Percentiles rank a stretch among this genome's conserved stretches.
Evolutionary conservation across 2,329 filamentous ascomycete genomes (phyloP).

Genomic region (Cladosporium sp.): DNA sequence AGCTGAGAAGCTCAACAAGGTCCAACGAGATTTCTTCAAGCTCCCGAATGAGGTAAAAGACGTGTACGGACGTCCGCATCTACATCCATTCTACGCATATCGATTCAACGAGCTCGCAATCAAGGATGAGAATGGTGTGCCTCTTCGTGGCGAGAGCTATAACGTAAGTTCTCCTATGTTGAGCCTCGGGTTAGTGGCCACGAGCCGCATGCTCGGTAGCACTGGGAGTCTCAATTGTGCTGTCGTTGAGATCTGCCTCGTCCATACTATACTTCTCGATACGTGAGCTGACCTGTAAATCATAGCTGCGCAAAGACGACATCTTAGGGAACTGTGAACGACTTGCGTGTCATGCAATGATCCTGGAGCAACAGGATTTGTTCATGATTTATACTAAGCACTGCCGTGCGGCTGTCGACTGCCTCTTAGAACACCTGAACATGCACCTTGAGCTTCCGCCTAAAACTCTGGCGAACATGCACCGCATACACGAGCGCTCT

Average conservation of each 20-base stretch:
- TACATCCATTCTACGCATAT: conserved; percentile 52
- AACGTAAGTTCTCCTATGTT: conserved; percentile 24
- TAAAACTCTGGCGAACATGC: conserved; percentile 44
- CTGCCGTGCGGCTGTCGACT: conserved; percentile 43
- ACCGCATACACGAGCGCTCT: conserved; percentile 40
- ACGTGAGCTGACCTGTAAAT: neutral
- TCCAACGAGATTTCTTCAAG: conserved; percentile 46
- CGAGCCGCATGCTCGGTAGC: no score
- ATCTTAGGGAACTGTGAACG: conserved; percentile 38
- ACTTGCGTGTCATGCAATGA: conserved; percentile 38
- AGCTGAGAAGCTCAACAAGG: conserved; percentile 43
- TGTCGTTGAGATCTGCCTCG: no score
- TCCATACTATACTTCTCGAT: no score
- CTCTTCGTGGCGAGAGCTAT: conserved; percentile 52
- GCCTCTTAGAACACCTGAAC: conserved; percentile 44
- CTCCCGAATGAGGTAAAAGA: conserved; percentile 48
- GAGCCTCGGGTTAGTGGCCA: no score
- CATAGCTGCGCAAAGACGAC: conserved; percentile 51
- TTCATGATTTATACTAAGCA: conserved; percentile 40
- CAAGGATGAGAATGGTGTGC: conserved; percentile 45
- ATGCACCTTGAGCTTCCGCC: conserved; percentile 39
- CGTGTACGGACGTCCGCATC: conserved; percentile 50
- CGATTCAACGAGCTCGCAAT: conserved; percentile 25
- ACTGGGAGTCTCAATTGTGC: no score
- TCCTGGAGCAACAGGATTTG: conserved; percentile 37